phyloP scores from a whole-genome alignment of 2,329 filamentous ascomycete species.

The Bipolaris bicolor region DNA sequence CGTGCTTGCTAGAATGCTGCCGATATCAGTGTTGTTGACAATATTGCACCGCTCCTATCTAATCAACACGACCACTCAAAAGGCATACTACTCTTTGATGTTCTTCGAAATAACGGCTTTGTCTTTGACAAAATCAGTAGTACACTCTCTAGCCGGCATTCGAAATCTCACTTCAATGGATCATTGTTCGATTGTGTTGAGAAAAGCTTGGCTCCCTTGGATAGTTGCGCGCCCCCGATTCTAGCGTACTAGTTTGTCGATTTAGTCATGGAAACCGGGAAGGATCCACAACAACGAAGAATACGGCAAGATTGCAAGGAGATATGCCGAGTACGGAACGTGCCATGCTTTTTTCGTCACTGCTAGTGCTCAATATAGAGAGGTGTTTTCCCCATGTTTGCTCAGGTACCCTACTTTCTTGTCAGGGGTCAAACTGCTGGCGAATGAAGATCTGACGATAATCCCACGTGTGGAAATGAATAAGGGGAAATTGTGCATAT shows the following conservation, averaged over 20 bases:
- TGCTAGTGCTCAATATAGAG: constrained; percentile 1
- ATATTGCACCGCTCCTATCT: not conserved
- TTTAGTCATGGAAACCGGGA: not conserved
- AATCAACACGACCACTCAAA: not conserved
- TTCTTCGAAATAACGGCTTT: not conserved
- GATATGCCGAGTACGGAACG: not conserved
- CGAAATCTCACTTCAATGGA: not conserved
- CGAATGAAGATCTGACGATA: not conserved
- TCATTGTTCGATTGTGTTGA: not conserved
- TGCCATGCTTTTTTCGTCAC: not conserved
- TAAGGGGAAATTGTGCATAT: not conserved
- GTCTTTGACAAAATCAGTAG: not conserved
- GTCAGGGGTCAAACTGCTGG: not conserved
- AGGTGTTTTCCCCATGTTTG: not conserved
- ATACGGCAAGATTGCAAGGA: not conserved
- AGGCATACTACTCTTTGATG: not conserved
- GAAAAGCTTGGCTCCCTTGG: not conserved
- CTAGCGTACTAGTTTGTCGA: not conserved
- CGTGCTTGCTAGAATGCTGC: not conserved
- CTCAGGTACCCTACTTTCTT: not conserved
- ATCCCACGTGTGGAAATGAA: not conserved
- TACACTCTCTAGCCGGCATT: not conserved
- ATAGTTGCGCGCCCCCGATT: not conserved
- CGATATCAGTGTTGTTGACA: not conserved
- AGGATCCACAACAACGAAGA: not conserved